A percentile compares a stretch with the other conserved stretches of the same genome.
phyloP scores from a whole-genome alignment of 2,329 filamentous ascomycete species.

The Diaporthe amygdali region DNA sequence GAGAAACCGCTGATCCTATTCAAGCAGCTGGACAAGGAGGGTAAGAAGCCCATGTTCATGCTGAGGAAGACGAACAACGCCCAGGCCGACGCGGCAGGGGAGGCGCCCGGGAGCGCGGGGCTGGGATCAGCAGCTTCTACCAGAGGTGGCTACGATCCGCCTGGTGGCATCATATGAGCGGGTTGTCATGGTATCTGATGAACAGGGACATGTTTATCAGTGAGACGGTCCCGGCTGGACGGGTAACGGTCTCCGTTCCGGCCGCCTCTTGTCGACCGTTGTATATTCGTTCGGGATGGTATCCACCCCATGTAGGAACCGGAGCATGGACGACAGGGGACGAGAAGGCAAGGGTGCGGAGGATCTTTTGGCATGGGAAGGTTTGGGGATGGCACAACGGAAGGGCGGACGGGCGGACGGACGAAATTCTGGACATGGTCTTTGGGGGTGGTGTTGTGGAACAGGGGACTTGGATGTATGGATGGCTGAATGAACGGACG shows the following conservation, averaged over 20 bases:
- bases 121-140: constrained; percentile 45
- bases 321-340: not conserved
- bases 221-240: not conserved
- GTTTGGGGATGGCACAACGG: not conserved
- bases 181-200: not conserved
- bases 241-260: not conserved
- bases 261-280: not conserved
- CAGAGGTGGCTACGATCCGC: constrained; percentile 61
- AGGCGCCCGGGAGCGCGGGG: constrained; percentile 60
- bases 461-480: not conserved
- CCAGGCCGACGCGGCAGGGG: constrained; percentile 47
- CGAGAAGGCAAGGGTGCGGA: not conserved
- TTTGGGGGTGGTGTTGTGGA: not conserved
- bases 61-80: constrained; percentile 71
- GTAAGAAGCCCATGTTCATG: constrained; percentile 99
- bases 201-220: not conserved
- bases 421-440: constrained; percentile 1
- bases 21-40: constrained; percentile 96
- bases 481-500: not conserved
- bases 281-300: not conserved
- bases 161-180: constrained; percentile 62
- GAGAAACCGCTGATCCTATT: constrained; percentile 96
- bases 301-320: not conserved
- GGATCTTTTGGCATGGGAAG: not conserved
- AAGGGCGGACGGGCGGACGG: not conserved